Evolutionary conservation across 768 basidiomycete genomes (phyloP).

Genomic region (Boletus insuetus): DNA sequence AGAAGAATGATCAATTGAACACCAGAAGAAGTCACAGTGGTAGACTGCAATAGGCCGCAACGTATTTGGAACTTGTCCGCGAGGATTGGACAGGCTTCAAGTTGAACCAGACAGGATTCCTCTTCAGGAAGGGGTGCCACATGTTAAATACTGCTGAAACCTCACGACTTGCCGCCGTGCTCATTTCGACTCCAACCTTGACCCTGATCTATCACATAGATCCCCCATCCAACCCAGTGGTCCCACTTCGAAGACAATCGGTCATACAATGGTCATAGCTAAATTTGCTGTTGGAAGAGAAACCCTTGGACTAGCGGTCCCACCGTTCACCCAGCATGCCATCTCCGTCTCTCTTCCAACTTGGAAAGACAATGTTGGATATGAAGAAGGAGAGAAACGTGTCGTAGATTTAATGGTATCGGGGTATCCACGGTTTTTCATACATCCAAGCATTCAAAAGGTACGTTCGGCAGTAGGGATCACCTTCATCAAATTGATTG

Average conservation of each 20-base stretch:
- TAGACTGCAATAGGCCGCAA: too few species aligned
- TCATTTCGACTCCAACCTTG: too few species aligned
- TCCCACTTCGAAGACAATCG: background rate
- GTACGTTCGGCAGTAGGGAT: constrained; percentile 41
- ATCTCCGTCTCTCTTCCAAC: constrained; percentile 94
- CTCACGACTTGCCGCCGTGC: too few species aligned
- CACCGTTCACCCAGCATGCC: constrained; percentile 77
- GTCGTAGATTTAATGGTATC: constrained; percentile 78
- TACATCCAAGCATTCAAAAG: constrained; percentile 81
- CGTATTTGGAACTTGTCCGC: too few species aligned
- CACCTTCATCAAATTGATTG: background rate
- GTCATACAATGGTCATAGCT: constrained; percentile 4
- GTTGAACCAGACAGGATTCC: too few species aligned
- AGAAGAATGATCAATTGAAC: background rate
- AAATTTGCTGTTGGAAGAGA: constrained; percentile 6
- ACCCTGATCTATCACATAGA: background rate
- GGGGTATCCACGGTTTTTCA: constrained; percentile 95
- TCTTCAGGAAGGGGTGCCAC: too few species aligned
- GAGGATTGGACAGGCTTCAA: too few species aligned
- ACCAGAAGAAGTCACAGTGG: too few species aligned
- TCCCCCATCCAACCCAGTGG: background rate
- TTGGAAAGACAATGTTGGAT: constrained; percentile 88
- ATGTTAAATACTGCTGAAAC: too few species aligned
- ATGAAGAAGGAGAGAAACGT: constrained; percentile 85
- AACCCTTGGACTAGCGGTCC: constrained; percentile 51